phyloP scores from a whole-genome alignment of 2,329 filamentous ascomycete genomes.

The Hymenoscyphus albidus region DNA sequence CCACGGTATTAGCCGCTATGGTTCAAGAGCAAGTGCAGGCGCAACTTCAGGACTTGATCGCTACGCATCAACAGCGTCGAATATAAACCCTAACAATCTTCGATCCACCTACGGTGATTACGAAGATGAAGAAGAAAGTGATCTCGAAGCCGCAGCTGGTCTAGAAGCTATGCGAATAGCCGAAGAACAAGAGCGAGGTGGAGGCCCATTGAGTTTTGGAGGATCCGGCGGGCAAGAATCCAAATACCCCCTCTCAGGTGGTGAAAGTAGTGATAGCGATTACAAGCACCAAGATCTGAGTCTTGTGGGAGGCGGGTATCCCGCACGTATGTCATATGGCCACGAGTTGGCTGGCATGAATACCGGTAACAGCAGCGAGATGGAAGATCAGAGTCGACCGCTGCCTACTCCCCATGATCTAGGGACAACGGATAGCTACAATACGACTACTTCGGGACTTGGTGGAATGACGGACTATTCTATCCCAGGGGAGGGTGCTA shows the following conservation, averaged over 20 bases:
- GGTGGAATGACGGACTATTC: slow-evolving; percentile 37
- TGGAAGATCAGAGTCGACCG: slow-evolving; percentile 45
- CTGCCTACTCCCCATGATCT: slow-evolving; percentile 45
- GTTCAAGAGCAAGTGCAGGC: slow-evolving; percentile 48
- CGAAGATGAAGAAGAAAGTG: slow-evolving; percentile 69
- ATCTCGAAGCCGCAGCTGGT: slow-evolving; percentile 82
- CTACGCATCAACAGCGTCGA: slow-evolving; percentile 49
- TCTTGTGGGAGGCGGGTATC: slow-evolving; percentile 68
- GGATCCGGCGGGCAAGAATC: slow-evolving; percentile 45
- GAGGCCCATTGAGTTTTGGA: slow-evolving; percentile 51
- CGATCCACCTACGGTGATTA: slow-evolving; percentile 43
- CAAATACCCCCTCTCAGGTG: slow-evolving; percentile 32
- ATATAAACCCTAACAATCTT: slow-evolving; percentile 37
- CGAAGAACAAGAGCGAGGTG: slow-evolving; percentile 65
- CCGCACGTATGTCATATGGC: slow-evolving; percentile 58
- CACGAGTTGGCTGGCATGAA: slow-evolving; percentile 37
- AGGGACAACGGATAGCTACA: slow-evolving; percentile 31
- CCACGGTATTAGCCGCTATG: slow-evolving; percentile 46
- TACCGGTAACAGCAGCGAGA: slow-evolving; percentile 35
- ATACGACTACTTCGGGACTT: slow-evolving; percentile 27
- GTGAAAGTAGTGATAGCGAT: slow-evolving; percentile 64
- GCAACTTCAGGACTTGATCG: slow-evolving; percentile 42
- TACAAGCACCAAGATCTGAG: slow-evolving; percentile 69
- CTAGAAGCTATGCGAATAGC: slow-evolving; percentile 79
- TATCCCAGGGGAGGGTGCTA: slow-evolving; percentile 47